Evolutionary conservation across 306 rosid species (phyloP).

Genomic region (Cercis canadensis): DNA sequence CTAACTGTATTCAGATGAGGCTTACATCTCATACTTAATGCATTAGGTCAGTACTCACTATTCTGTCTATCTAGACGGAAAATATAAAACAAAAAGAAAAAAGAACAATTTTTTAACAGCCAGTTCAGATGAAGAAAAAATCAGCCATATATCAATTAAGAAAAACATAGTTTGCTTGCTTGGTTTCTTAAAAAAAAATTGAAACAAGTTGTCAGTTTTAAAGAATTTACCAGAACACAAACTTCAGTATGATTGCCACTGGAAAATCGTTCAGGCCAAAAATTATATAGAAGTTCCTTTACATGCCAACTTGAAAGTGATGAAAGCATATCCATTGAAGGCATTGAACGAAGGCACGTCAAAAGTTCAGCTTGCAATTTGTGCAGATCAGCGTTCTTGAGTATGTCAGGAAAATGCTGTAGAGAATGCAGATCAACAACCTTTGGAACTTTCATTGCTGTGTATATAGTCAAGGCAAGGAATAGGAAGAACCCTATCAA

Average conservation of each 20-base stretch:
- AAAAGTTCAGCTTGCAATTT: conserved; percentile 74
- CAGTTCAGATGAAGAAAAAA: no score
- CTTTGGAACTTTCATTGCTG: conserved; percentile 78
- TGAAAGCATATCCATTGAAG: conserved; percentile 61
- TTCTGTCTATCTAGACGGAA: no score
- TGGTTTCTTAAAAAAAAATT: neutral
- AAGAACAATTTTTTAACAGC: no score
- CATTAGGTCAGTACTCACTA: no score
- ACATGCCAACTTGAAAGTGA: conserved; percentile 80
- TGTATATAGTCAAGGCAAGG: conserved; percentile 88
- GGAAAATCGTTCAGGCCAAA: conserved; percentile 84
- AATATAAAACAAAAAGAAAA: no score
- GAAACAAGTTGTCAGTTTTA: conserved; percentile 7
- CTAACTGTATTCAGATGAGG: neutral
- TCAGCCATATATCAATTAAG: neutral
- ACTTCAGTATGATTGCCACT: conserved; percentile 73
- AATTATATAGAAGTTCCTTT: conserved; percentile 79
- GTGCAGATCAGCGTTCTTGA: conserved; percentile 75
- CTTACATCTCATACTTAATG: no score
- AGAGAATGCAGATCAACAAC: conserved; percentile 78
- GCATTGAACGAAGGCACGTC: conserved; percentile 63
- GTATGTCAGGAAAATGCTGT: conserved; percentile 69
- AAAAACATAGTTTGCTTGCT: neutral
- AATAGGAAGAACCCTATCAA: conserved; percentile 94
- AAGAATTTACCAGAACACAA: conserved; percentile 78